Base-by-base conservation (phyloP, 163 green algal genomes). In the Prototheca wickerhamii region DNA sequence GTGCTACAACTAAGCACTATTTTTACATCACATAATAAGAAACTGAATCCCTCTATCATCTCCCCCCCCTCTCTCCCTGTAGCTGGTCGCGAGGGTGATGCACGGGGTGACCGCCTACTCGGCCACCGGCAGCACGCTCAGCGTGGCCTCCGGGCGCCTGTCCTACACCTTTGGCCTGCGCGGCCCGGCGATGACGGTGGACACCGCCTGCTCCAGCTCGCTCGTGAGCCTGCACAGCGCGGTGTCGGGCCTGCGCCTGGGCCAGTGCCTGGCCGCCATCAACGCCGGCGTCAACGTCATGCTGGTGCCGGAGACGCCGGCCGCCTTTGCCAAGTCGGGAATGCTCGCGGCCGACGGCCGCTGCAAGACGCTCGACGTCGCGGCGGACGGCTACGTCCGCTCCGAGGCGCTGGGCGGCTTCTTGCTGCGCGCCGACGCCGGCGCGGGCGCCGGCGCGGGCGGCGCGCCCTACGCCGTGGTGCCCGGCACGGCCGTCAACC, bases 151-250 rank as follows among this genome's bases (percentile, higher is more conserved):
- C 18, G 81, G 81, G 28, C 75, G 81, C 37, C 42, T 87, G 26
- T 71, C 67, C 55, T 86, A 75, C 70, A 68, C 68, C 3, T 86
- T 78, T 74, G 79, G 72, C 35, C 63, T 86, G 40, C 67, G 58
- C 4, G 80, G 81, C 1, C 79, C 81, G 17, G 67, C 73, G 58
- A 64, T 84, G 15, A 83, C 75, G 17, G 71, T 92, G 15, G 90
- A 97, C 80, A 97, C 90, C 2, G 89, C 89, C 35, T 97, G 90
- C 74, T 94, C 84, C 28, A 89, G 83, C 25, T 88, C 83, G 4
- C 70, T 95, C 33, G 88, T 96, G 6, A 81, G 73, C 20, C 57
- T 81, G 8, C 78, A 83, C 58, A 54, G 61, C 12, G 61, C 67
- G 6, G 37, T 40, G 33, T 62, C 69, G 33, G 33, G 49, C 6